Percentiles rank a stretch among this genome's conserved stretches.
Conservation (phyloP, 2,329 filamentous ascomycete genomes). For the Hirsutella rhossiliensis region DNA sequence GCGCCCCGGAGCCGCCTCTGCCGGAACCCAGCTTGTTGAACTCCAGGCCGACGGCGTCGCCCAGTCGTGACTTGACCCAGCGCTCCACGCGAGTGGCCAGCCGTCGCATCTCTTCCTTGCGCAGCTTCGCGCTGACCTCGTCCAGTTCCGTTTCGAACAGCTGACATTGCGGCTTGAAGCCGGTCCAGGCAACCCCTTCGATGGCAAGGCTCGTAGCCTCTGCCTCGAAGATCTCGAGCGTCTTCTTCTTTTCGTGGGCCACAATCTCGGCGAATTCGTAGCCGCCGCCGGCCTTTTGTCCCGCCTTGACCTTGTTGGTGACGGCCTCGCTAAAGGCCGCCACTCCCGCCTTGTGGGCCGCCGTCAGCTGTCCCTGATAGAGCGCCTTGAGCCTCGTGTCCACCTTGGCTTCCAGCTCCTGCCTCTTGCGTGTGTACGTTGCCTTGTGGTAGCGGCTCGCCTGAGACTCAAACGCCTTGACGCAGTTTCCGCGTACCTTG, state of each 20-base stretch:
- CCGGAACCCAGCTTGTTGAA: conserved; percentile 94
- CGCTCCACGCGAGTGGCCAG: conserved; percentile 83
- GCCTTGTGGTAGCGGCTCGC: conserved; percentile 95
- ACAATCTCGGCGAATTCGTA: conserved; percentile 98
- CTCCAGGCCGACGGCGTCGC: conserved; percentile 79
- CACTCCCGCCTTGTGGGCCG: conserved; percentile 82
- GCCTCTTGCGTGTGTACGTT: conserved; percentile 76
- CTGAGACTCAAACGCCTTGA: conserved; percentile 79
- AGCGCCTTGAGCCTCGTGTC: conserved; percentile 80
- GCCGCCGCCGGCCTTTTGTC: conserved; percentile 78
- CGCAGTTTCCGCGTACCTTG: conserved; percentile 55
- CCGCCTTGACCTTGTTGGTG: conserved; percentile 72
- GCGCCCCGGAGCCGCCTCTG: conserved; percentile 68
- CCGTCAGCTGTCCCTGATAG: conserved; percentile 77
- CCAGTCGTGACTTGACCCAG: conserved; percentile 81
- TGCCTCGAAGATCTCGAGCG: conserved; percentile 61
- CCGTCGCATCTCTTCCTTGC: conserved; percentile 92
- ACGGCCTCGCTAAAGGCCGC: conserved; percentile 79
- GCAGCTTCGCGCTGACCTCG: conserved; percentile 69
- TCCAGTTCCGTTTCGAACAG: conserved; percentile 87
- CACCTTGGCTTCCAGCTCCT: conserved; percentile 76
- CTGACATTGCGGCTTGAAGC: conserved; percentile 67
- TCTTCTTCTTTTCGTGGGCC: conserved; percentile 63
- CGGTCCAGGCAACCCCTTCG: conserved; percentile 74
- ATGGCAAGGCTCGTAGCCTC: conserved; percentile 67